Percentiles rank a stretch among this genome's conserved stretches.
These are phyloP conservation scores for Suillus subaureus DNA, from an alignment of 768 basidiomycete genomes.

Conservation along the genomic window DNA sequence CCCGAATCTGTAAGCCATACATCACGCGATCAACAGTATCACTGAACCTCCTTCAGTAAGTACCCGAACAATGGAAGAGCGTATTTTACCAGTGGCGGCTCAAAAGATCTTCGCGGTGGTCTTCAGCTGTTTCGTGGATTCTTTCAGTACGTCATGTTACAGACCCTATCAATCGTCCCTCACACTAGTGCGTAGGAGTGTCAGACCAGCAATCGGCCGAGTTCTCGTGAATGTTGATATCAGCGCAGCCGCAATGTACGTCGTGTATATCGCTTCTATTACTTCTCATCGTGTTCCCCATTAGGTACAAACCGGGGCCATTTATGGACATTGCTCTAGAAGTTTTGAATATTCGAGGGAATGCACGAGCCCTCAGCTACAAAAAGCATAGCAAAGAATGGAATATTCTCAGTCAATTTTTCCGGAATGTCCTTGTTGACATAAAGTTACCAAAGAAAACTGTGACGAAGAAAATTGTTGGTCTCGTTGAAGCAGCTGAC, in stretches of 20 bases:
- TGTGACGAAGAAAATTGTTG: constrained; percentile 40
- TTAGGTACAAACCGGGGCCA: constrained; percentile 30
- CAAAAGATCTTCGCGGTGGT: constrained; percentile 29
- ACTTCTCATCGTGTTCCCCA: background rate
- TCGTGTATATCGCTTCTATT: background rate
- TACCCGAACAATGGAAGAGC: constrained; percentile 49
- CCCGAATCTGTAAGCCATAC: constrained; percentile 42
- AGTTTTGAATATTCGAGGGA: constrained; percentile 31
- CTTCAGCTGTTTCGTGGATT: constrained; percentile 52
- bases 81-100: constrained; percentile 43
- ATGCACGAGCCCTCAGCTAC: constrained; percentile 27
- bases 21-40: background rate
- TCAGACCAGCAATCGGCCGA: constrained; percentile 43
- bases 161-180: background rate
- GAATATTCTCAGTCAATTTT: constrained; percentile 38
- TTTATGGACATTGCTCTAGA: constrained; percentile 36
- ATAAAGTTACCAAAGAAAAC: constrained; percentile 3
- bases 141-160: constrained; percentile 44
- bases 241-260: constrained; percentile 47
- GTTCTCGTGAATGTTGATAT: constrained; percentile 53
- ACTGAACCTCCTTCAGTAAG: constrained; percentile 29
- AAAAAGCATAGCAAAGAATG: constrained; percentile 25
- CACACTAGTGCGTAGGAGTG: constrained; percentile 36
- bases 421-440: constrained; percentile 39
- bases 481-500: constrained; percentile 40